Evolutionary conservation across 169 alveolate species (phyloP).

Genomic region (Plasmodium gonderi): DNA sequence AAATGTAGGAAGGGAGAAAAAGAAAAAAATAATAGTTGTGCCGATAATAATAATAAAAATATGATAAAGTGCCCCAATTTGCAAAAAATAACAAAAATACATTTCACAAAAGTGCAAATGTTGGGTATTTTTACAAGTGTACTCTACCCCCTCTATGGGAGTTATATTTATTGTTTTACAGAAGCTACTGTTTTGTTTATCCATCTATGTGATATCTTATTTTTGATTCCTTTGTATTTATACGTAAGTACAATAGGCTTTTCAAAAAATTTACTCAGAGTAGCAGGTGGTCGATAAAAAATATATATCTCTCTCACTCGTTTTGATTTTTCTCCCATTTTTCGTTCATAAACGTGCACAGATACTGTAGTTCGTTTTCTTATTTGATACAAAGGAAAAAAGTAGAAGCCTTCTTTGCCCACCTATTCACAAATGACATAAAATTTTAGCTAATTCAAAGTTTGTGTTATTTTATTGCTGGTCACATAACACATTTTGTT

Average conservation of each 20-base stretch:
- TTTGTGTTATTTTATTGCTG: background rate
- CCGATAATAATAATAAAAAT: background rate
- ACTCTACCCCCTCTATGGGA: background rate
- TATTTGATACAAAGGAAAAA: background rate
- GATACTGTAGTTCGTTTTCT: background rate
- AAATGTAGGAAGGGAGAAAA: too few relatives aligned
- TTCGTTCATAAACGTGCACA: background rate
- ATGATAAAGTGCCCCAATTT: background rate
- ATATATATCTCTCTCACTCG: background rate
- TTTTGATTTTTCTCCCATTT: background rate
- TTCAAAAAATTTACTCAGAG: too few relatives aligned
- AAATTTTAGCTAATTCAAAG: background rate
- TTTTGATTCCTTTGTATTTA: background rate
- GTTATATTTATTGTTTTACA: background rate
- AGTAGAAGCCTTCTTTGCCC: background rate
- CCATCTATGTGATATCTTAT: background rate
- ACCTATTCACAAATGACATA: background rate
- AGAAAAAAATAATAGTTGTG: too few relatives aligned
- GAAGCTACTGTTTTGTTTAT: background rate
- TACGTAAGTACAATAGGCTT: background rate
- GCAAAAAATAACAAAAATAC: background rate
- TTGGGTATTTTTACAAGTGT: background rate
- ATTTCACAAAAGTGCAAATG: background rate
- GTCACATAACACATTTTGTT: too few relatives aligned
- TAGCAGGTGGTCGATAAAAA: background rate